These are phyloP conservation scores for Zychaea mexicana DNA, from an alignment of 371 early-diverging fungal species.

Conservation along the genomic window DNA sequence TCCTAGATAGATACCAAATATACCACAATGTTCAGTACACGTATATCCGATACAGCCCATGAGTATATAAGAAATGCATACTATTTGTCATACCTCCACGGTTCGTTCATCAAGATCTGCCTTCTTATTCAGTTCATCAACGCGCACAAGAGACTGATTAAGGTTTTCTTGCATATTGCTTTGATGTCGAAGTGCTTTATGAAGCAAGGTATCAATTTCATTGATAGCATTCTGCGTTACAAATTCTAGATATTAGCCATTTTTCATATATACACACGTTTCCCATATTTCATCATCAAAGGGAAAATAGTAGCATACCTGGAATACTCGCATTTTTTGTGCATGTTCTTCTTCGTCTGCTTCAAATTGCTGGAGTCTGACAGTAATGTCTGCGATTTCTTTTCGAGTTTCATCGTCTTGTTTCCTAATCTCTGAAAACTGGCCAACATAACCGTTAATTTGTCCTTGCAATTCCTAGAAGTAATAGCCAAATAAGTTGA, in stretches of 20 bases:
- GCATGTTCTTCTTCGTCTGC: constrained; percentile 14
- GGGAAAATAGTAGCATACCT: too few species aligned
- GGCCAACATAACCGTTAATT: constrained; percentile 6
- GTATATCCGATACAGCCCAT: neutral
- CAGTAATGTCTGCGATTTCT: constrained; percentile 5
- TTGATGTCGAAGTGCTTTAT: neutral
- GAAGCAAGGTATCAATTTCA: neutral
- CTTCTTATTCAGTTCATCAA: neutral
- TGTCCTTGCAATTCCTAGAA: constrained; percentile 14
- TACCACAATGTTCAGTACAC: neutral
- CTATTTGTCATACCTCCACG: neutral
- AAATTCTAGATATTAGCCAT: neutral
- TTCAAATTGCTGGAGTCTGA: constrained; percentile 11
- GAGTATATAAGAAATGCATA: neutral
- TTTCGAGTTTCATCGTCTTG: neutral
- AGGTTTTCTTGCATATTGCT: neutral
- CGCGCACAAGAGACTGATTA: neutral
- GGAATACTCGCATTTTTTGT: constrained; percentile 3
- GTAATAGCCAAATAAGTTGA: neutral
- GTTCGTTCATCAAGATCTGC: neutral
- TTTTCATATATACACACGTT: too few species aligned
- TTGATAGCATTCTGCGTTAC: neutral
- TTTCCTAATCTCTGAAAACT: constrained; percentile 15
- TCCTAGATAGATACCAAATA: constrained; percentile 17
- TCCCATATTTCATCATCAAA: too few species aligned